Evolutionary conservation across 176 grass and related monocot species (phyloP), one percentile per base, ranked within the genome.

Genomic region (Bothriochloa decipiens): DNA sequence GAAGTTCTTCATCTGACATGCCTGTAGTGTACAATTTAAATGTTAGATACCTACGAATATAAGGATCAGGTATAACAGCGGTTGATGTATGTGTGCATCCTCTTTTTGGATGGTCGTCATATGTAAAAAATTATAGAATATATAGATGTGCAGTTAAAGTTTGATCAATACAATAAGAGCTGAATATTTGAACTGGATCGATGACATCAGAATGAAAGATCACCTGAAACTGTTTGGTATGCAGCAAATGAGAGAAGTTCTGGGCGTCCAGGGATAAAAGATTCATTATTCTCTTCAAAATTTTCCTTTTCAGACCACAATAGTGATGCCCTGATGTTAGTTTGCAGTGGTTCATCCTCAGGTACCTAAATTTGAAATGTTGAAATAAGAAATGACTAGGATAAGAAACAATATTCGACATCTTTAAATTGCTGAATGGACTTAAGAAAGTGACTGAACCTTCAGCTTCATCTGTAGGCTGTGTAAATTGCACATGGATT

Each of bases 381-480:
- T 70, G 13, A 87, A 25, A 70, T 46, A 49, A 75, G 64, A 77
- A 50, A 78, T 61, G 6, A 75, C 27, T 71, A 65, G 16, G 50
- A 70, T 29, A 74, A 80, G 47, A 74, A 52, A 4, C 33, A 88
- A 29, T 36, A 47, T 68, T 73, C 36, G 81, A 49, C 25, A 72
- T 58, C 23, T 50, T 29, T 46, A 78, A 65, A 86, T 74, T 28
- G 16, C n/a, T 40, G 25, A 79, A 88, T 45, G 35, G 22, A 55
- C 53, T 50, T 82, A 22, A 53, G 61, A 17, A 47, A 50, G 73
- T 52, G 42, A 76, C 41, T 61, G 9, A 77, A 95, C 93, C 91
- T 90, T 95, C 82, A 98, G 52, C 77, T 95, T 98, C 75, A 95
- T 98, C 89, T 98, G 89, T 80, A 98, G 87, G 26, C 70, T 90